Base-by-base conservation (phyloP, 2,329 filamentous ascomycete genomes). In the Apiospora malaysiana region DNA sequence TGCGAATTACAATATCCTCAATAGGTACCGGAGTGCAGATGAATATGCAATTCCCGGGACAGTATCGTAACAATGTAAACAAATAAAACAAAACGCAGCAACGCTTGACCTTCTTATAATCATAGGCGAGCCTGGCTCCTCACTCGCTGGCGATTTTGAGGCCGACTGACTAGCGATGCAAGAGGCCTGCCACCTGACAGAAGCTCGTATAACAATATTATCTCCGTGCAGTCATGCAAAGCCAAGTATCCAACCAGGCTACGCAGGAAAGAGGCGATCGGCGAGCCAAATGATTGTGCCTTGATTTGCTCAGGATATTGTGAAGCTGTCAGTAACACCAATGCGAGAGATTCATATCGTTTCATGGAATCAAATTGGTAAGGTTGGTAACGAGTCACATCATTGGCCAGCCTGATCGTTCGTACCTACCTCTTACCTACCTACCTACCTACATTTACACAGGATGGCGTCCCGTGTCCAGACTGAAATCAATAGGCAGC, bases 321-420 rank as follows among this genome's bases (percentile, higher is more conserved):
- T 40, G 32, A n/a, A 32, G 56, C 12, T n/a, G 56, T 2, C 56
- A 63, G 32, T 63, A 4, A 40, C 37, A 40, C 0, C 27, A n/a
- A n/a, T 40, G 18, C 32, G 56, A 37, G 56, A 63, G 56, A 32
- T 63, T 14, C 56, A 21, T 37, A 23, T 59, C 37, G 27, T n/a
- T 32, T 6, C 32, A 4, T 21, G 27, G 56, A 63, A 40, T 18
- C 32, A 63, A 40, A 27, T 63, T 63, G 56, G 18, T 32, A 63
- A 63, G 56, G 56, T 40, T 63, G 56, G 56, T 63, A 63, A 63
- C 56, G 56, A 63, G 56, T 32, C 32, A 40, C 27, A 18, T 40
- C n/a, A 63, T 63, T 63, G 56, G 56, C 32, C 32, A 40, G 56
- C 37, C 32, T 37, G 56, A 9, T 63, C 56, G 32, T 37, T 18